Base-by-base conservation (phyloP, 345 rosid genomes). In the Populus ilicifolia region DNA sequence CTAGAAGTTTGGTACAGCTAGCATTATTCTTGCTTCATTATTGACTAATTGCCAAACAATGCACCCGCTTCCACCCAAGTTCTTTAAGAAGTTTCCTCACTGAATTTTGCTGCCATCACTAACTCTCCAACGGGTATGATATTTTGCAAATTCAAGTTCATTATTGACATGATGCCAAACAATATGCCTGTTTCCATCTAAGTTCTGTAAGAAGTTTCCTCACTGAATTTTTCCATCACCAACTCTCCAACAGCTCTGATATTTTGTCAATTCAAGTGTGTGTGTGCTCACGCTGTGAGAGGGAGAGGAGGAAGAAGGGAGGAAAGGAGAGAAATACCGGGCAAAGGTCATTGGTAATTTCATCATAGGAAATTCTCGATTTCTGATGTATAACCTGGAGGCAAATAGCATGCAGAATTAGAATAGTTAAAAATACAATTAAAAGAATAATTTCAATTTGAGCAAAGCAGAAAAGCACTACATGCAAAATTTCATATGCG, bases 381-480 rank as follows among this genome's bases (percentile, higher is more conserved):
- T 82, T 82, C 79, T 71, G 77, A 54, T 75, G 81, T 65, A 78
- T 82, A 64, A 82, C 81, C 85, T 82, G 85, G 81, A 38, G 43
- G 67, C 39, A 8, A 39, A 27, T 30, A 10, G 17, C 13, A 17
- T 27, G 33, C 18, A 25, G 11, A 59, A 30, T 46, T 69, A 76
- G 76, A 2, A 18, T 59, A n/a, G 20, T 41, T 16, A 30, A 71
- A 77, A 62, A 33, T 5, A n/a, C 18, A 43, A 65, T 17, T 56
- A 4, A 9, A 33, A 75, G 38, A 48, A 33, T 29, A 4, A 66
- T 25, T 25, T 25, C 67, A 11, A 67, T 21, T 50, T 48, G 29
- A 35, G 17, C 36, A 75, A 44, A 27, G 9, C 36, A 43, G 71
- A 52, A 46, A 48, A 30, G 30, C 23, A 23, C 18, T 17, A 6